These are phyloP conservation scores for Cymbopogon citratus DNA, from an alignment of 176 grass and related monocot species.

Conservation along the genomic window DNA sequence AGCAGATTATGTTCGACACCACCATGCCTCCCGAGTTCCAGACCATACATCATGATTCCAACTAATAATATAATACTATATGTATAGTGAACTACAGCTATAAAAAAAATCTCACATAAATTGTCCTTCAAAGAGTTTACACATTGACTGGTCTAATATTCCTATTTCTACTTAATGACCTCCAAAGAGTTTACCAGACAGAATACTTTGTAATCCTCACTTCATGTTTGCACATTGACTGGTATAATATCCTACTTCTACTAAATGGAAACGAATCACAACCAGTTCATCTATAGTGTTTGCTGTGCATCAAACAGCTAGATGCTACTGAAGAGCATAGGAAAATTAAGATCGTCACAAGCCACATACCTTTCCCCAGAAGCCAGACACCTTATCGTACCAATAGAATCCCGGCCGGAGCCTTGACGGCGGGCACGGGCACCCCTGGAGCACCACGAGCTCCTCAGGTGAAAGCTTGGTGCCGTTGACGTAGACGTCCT, in stretches of 20 bases:
- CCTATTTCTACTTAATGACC: not conserved
- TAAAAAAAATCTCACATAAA: not conserved
- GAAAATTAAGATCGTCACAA: not conserved
- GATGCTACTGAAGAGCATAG: not conserved
- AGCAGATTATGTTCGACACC: slow-evolving; percentile 2
- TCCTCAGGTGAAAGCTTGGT: slow-evolving; percentile 58
- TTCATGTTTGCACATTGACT: not conserved
- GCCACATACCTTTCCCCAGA: slow-evolving; percentile 88
- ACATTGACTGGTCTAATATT: not conserved
- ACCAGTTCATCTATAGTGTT: not conserved
- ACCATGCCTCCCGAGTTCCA: not conserved
- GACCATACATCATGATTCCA: not conserved
- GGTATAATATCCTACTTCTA: not conserved
- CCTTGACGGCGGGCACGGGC: slow-evolving; percentile 52
- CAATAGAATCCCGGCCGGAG: slow-evolving; percentile 81
- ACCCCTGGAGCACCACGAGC: slow-evolving; percentile 60
- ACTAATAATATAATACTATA: slow-evolving; percentile 2
- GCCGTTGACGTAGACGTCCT: slow-evolving; percentile 74
- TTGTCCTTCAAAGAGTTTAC: not conserved
- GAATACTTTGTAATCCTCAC: not conserved
- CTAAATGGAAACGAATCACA: not conserved
- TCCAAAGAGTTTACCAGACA: not conserved
- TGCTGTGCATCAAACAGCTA: not conserved
- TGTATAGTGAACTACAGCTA: not conserved
- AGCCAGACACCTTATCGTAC: slow-evolving; percentile 95